Evolutionary conservation across 2,329 filamentous ascomycete genomes (phyloP), one percentile per base, ranked within the genome.

Genomic region (Colletotrichum sublineola): DNA sequence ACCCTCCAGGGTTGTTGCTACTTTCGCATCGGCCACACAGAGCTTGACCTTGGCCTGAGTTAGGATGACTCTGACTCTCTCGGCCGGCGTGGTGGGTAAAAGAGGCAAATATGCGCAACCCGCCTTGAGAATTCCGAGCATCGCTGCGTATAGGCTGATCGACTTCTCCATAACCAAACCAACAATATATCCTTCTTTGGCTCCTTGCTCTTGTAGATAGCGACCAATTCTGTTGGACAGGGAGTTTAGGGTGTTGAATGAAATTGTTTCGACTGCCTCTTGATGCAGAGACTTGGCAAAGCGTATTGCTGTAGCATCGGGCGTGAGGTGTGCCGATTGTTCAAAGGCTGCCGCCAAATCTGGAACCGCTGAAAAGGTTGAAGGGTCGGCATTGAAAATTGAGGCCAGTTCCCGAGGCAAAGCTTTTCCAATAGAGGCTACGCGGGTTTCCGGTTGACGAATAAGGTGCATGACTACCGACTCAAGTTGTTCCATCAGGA

Each of bases 31-130:
- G 1, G 83, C 78, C 1, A 90, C 66, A 68, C 86, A 89, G 11
- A 84, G 60, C 18, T 65, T 73, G 3, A 91, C 84, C 0, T 83
- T 80, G 0, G 92, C 88, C 75, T 94, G 90, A 1, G 80, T 74
- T 20, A 97, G 75, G 31, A 96, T 93, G 3, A 86, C 83, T 3
- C 84, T 79, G 0, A 93, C 83, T 63, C 93, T 86, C 12, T 89
- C 86, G 0, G 78, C 31, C 0, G 94, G 94, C 0, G 91, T 93
- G n/a, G 88, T 90, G 0, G 93, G 92, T 0, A 94, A 86, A 5
- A 97, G 85, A 0, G 94, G 94, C n/a, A 97, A 82, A 77, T 97
- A 96, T 9, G 91, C 94, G 76, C 91, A 91, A 11, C 94, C 94
- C 6, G 90, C 84, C 77, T 97, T 97, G 42, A 94, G 80, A 31